Percentiles rank a stretch among this genome's conserved stretches.
Evolutionary conservation across 768 basidiomycete genomes (phyloP).

Genomic region (Russula earlei): DNA sequence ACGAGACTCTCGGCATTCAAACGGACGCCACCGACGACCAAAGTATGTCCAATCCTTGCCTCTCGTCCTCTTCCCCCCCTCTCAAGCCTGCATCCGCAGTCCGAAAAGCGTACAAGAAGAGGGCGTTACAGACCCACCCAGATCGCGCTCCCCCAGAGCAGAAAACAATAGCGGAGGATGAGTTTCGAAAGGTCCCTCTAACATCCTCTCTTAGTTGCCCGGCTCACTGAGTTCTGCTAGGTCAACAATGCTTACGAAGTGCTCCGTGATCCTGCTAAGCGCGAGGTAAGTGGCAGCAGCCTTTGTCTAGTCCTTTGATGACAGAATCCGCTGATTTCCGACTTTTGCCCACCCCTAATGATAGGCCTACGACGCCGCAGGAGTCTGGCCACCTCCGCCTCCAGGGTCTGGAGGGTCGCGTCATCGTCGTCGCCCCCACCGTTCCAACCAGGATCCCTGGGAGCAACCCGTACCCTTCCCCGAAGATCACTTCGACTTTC

Average conservation of each 20-base stretch:
- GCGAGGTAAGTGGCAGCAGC: slow-evolving; percentile 33
- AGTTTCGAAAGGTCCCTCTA: slow-evolving; percentile 37
- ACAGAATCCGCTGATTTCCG: neutral
- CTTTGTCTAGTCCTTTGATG: neutral
- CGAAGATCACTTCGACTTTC: slow-evolving; percentile 22
- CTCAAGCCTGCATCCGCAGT: slow-evolving; percentile 33
- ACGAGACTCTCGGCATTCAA: slow-evolving; percentile 50
- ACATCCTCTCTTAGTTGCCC: neutral
- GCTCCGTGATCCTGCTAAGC: slow-evolving; percentile 49
- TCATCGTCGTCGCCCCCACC: slow-evolving; percentile 7
- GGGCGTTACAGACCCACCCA: slow-evolving; percentile 66
- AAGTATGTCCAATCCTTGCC: slow-evolving; percentile 35
- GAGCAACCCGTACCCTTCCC: neutral
- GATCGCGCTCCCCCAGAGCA: slow-evolving; percentile 56
- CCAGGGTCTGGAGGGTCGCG: slow-evolving; percentile 9
- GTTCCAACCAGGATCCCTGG: slow-evolving; percentile 4
- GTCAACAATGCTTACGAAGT: slow-evolving; percentile 76
- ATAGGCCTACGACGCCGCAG: slow-evolving; percentile 60
- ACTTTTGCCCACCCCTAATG: neutral
- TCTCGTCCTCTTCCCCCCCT: neutral
- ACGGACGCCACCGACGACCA: slow-evolving; percentile 52
- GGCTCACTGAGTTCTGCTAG: slow-evolving; percentile 28
- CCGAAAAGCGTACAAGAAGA: slow-evolving; percentile 68
- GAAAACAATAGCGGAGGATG: slow-evolving; percentile 53
- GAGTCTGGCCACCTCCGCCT: slow-evolving; percentile 62